Evolutionary conservation across 2,329 filamentous ascomycete species (phyloP), one percentile per base, ranked within the genome.

Genomic region (Cladophialophora chaetospira): DNA sequence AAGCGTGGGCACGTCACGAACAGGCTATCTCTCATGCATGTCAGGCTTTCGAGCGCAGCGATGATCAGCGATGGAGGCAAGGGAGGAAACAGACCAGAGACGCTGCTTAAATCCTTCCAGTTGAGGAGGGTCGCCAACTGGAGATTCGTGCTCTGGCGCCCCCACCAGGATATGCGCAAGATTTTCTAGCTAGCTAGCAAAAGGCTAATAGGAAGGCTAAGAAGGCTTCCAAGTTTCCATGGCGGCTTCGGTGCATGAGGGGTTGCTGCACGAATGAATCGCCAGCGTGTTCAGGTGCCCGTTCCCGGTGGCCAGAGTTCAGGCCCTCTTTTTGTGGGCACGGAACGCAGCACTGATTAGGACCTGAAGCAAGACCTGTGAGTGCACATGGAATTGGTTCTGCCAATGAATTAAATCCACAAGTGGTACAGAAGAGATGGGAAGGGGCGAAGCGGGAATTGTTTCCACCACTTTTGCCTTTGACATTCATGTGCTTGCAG

Each of bases 61-160:
- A 61, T 61, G 58, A 61, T 58, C 58, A 55, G 47, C 58, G 31
- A 55, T 55, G 35, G 53, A 55, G 51, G 56, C 54, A 55, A 49
- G 51, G 55, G 50, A 57, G 58, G 57, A 51, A 58, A 47, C 44
- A 54, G 40, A 51, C 47, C 48, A 53, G 44, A 19, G 15, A 36
- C 13, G 26, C n/a, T 15, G 25, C 11, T 19, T 13, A 51, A 51
- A 49, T 28, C 25, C 48, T 51, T 17, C 23, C 28, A 51, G 42
- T 15, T 6, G 3, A n/a, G 15, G 26, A 2, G 42, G 42, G 42
- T 5, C 15, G 23, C 21, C 26, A 13, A 44, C 21, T 44, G 42
- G 42, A 44, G 23, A 10, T 9, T 4, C 42, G 21, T 33, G 13
- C 21, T n/a, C 8, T 6, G 21, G 5, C 4, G 42, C n/a, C 42